phyloP scores from a whole-genome alignment of 2,329 filamentous ascomycete genomes.

The Sodiomyces alkalinus region DNA sequence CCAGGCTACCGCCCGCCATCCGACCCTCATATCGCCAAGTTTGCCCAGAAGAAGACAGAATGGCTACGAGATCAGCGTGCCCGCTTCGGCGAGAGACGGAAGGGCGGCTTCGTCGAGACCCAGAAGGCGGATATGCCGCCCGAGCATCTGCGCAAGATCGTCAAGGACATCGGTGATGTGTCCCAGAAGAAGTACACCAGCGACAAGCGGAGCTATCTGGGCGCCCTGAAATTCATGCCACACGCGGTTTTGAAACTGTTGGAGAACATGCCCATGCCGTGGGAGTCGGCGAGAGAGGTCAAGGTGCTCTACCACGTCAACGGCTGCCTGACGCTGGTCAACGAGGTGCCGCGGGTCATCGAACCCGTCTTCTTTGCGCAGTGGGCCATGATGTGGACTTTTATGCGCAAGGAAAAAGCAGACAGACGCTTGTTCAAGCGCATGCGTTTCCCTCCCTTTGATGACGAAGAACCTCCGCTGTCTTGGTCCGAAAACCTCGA shows the following conservation, averaged over 20 bases:
- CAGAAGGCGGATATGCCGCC: constrained; percentile 98
- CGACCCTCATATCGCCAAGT: constrained; percentile 81
- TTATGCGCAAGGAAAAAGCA: constrained; percentile 95
- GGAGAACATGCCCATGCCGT: constrained; percentile 99
- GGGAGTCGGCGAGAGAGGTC: constrained; percentile 91
- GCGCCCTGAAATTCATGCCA: constrained; percentile 97
- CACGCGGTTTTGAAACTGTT: constrained; percentile 93
- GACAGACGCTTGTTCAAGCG: constrained; percentile 93
- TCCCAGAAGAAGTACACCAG: constrained; percentile 99
- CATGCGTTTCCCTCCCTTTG: constrained; percentile 97
- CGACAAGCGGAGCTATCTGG: constrained; percentile 95
- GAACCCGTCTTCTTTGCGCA: constrained; percentile 96
- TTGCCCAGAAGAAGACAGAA: constrained; percentile 97
- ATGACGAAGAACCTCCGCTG: constrained; percentile 93
- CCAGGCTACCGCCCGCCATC: constrained; percentile 70
- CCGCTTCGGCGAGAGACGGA: constrained; percentile 92
- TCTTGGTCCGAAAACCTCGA: constrained; percentile 99
- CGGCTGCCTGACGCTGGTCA: constrained; percentile 89
- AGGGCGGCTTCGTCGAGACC: constrained; percentile 90
- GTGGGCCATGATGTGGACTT: constrained; percentile 99
- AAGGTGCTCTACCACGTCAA: constrained; percentile 98
- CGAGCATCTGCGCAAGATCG: constrained; percentile 95
- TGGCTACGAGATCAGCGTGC: constrained; percentile 87
- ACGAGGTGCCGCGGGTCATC: constrained; percentile 91
- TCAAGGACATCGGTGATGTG: constrained; percentile 96